Evolutionary conservation across 495 filamentous ascomycete species (phyloP).

Genomic region (Aspergillus ellipticus): DNA sequence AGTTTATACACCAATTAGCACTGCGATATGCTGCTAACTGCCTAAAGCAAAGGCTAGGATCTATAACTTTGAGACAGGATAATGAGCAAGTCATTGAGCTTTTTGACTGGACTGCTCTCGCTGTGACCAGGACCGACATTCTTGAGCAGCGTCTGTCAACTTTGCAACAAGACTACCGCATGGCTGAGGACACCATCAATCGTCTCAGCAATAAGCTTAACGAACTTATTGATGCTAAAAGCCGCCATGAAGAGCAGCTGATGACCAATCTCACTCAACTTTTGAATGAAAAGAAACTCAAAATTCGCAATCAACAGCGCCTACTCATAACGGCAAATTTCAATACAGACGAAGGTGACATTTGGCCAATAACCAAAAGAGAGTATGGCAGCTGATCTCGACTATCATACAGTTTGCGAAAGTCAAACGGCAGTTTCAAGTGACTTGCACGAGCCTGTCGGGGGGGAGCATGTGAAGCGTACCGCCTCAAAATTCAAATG

Average conservation of each 20-base stretch:
- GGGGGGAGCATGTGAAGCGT: conserved; percentile 43
- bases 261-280: conserved; percentile 67
- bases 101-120: conserved; percentile 66
- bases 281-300: conserved; percentile 87
- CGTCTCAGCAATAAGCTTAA: conserved; percentile 56
- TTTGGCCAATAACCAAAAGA: neutral
- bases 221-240: conserved; percentile 62
- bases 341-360: conserved; percentile 44
- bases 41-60: conserved; percentile 64
- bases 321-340: conserved; percentile 58
- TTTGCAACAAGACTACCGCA: conserved; percentile 41
- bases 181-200: conserved; percentile 45
- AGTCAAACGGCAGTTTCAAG: conserved; percentile 19
- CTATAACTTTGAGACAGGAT: conserved; percentile 56
- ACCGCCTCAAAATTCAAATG: conserved; percentile 16
- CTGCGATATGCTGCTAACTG: neutral
- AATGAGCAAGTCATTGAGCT: conserved; percentile 63
- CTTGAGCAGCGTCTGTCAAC: conserved; percentile 43
- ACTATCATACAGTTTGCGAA: conserved; percentile 21
- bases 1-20: conserved; percentile 5
- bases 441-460: conserved; percentile 6
- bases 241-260: conserved; percentile 64
- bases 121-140: conserved; percentile 38
- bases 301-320: conserved; percentile 78
- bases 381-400: neutral